Base-by-base conservation (phyloP, 257 asterid species). In the Henckelia pumila region DNA sequence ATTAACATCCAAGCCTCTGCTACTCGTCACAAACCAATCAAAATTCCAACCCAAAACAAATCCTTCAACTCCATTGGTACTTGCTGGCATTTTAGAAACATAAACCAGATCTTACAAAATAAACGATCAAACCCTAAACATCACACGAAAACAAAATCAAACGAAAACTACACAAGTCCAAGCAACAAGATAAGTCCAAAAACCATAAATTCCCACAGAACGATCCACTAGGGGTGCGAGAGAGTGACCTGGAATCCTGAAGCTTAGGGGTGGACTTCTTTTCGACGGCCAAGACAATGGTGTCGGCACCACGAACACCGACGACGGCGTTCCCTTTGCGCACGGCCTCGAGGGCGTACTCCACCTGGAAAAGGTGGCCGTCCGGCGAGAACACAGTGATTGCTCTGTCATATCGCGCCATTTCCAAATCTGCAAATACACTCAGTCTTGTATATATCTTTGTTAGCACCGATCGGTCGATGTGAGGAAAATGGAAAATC, bases 291-390 rank as follows among this genome's bases (percentile, higher is more conserved):
- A 93, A 96, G 4, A 93, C 98, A 65, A 93, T 78, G 61, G 85
- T 82, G 32, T 92, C 98, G 22, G 82, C 75, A 44, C 98, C 98
- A 17, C 98, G 96, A 19, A 92, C 98, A 0, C 98, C 96, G 16
- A 91, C 98, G 68, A 84, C 98, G 66, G 97, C 97, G 79, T 92
- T 92, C 0, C 98, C 98, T 75, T 93, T 93, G 21, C 98, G 95
- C 30, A 93, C 98, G 60, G 97, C 98, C 75, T 93, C 98, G 50
- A 93, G 90, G 25, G 98, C 98, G 78, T 93, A 93, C 70, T 93
- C 98, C 49, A 93, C 98, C 85, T 93, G 98, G 64, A 93, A 89
- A 4, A 89, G 86, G 75, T 93, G 97, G 11, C 98, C 98, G 70
- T 89, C 98, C 40, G 98, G 98, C 58, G 98, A 89, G 87, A 93